These are phyloP conservation scores for Maudiozyma bulderi DNA, from an alignment of 805 yeast genomes.

Conservation along the genomic window DNA sequence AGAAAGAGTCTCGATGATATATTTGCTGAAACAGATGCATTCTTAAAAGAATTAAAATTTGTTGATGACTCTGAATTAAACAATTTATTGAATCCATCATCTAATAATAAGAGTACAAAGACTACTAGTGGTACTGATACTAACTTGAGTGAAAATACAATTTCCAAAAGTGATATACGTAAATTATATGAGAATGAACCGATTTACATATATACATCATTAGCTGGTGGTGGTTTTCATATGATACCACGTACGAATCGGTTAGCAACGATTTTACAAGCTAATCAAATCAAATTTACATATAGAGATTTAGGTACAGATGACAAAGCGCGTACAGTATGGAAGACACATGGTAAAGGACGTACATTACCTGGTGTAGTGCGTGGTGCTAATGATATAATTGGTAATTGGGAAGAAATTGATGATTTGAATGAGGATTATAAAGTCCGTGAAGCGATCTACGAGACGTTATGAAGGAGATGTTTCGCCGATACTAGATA, in stretches of 20 bases:
- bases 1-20: constrained; percentile 8
- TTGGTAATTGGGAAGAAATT: constrained; percentile 79
- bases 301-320: constrained; percentile 81
- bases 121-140: neutral
- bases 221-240: constrained; percentile 78
- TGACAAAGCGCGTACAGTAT: constrained; percentile 71
- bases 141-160: neutral
- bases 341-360: constrained; percentile 70
- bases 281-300: constrained; percentile 57
- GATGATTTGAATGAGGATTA: constrained; percentile 82
- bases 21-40: constrained; percentile 26
- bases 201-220: constrained; percentile 70
- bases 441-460: constrained; percentile 50
- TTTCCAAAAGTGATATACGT: constrained; percentile 13
- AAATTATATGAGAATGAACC: constrained; percentile 40
- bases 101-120: neutral
- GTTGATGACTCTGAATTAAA: constrained; percentile 18
- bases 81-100: constrained; percentile 10
- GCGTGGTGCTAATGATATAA: constrained; percentile 68
- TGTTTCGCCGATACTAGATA: too few relatives aligned
- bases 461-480: constrained; percentile 42
- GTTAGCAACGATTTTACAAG: constrained; percentile 61
- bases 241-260: constrained; percentile 71
- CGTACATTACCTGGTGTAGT: constrained; percentile 77
- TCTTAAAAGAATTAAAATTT: constrained; percentile 20